Base-by-base conservation (phyloP, 2,329 filamentous ascomycete species). In the Cryphonectria japonica region DNA sequence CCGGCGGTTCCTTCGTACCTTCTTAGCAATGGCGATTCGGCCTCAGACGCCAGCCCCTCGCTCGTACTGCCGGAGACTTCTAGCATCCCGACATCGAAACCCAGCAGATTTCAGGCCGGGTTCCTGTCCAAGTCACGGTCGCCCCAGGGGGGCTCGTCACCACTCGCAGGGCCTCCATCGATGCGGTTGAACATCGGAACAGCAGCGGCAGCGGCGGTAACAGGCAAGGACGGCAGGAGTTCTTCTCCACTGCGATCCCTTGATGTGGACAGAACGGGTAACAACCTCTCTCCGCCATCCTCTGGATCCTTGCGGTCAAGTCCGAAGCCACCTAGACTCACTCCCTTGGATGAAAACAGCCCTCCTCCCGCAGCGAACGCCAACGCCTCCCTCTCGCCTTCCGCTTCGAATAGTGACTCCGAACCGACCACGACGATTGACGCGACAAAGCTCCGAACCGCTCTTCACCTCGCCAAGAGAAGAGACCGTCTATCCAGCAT, bases 91-190 rank as follows among this genome's bases (percentile, higher is more conserved):
- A 62, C 77, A 22, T 75, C 81, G 46, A 93, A 93, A 76, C 88
- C 88, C 66, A 92, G 88, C 81, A 89, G 95, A 60, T 98, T 98
- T 82, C 93, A 97, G 76, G 88, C 94, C 2, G 95, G 95, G 6
- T 97, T 97, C 79, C 83, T 98, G 34, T 90, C 93, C 83, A 88
- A 87, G 78, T 75, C 80, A 57, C 81, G 83, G 60, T 76, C 79
- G 2, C 83, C 84, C 1, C 77, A 82, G 52, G 81, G 80, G 57
- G 83, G 87, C 62, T 90, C 87, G 67, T 94, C 92, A 3, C 91
- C 92, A 4, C 81, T 88, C 5, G 85, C 88, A 19, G 82, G 83
- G 19, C 83, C 86, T 1, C 87, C 89, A 19, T 85, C 85, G 9
- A 81, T 91, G 71, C 86, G 86, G n/a, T 83, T 88, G 37, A 85